phyloP scores from a whole-genome alignment of 208 protist species.

The Jaenimonas drosophilae region DNA sequence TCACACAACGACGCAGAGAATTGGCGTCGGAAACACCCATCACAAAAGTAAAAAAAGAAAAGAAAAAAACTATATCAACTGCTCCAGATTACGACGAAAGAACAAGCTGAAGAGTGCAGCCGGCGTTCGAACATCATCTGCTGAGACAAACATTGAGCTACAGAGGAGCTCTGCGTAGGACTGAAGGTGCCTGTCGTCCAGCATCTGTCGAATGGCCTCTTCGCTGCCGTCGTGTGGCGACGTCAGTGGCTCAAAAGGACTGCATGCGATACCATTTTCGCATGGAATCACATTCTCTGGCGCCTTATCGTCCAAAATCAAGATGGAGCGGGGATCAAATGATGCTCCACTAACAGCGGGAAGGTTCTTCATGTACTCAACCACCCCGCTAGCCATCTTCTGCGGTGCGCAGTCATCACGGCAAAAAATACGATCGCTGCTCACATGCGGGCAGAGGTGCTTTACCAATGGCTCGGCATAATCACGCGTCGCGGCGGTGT shows the following conservation, averaged over 20 bases:
- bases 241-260: slow-evolving; percentile 30
- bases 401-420: slow-evolving; percentile 23
- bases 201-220: slow-evolving; percentile 19
- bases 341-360: slow-evolving; percentile 11
- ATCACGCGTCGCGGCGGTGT: slow-evolving; percentile 45
- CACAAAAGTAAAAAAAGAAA: neutral
- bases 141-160: slow-evolving; percentile 12
- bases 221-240: slow-evolving; percentile 15
- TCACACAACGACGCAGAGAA: neutral
- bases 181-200: slow-evolving; percentile 15
- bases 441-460: slow-evolving; percentile 25
- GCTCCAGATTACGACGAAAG: neutral
- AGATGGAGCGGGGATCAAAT: slow-evolving; percentile 19
- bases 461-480: slow-evolving; percentile 54
- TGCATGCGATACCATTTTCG: slow-evolving; percentile 49
- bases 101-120: too few species aligned
- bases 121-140: slow-evolving; percentile 26
- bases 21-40: neutral
- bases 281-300: slow-evolving; percentile 37
- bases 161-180: slow-evolving; percentile 25
- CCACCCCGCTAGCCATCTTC: slow-evolving; percentile 1
- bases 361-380: slow-evolving; percentile 40
- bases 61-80: neutral
- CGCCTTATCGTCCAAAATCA: slow-evolving; percentile 64
- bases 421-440: slow-evolving; percentile 30